These are phyloP conservation scores for Lophiostoma macrostomum DNA, from an alignment of 495 filamentous ascomycete genomes.

Conservation along the genomic window DNA sequence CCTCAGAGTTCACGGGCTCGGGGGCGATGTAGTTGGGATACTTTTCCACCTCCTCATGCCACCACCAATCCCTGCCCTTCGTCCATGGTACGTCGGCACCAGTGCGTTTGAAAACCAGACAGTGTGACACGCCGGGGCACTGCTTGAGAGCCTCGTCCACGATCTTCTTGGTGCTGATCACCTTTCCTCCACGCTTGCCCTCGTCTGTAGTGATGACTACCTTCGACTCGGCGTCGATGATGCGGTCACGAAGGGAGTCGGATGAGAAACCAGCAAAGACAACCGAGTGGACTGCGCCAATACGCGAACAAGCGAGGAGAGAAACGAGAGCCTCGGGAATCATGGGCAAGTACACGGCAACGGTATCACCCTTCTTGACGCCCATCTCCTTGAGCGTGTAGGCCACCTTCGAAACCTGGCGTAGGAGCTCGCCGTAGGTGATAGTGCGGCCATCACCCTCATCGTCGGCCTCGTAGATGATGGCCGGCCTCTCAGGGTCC, in stretches of 20 bases:
- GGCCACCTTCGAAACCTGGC: slow-evolving; percentile 83
- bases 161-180: slow-evolving; percentile 98
- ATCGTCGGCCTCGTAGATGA: slow-evolving; percentile 99
- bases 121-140: slow-evolving; percentile 83
- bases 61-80: slow-evolving; percentile 87
- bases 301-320: slow-evolving; percentile 85
- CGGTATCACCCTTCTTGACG: slow-evolving; percentile 95
- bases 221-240: slow-evolving; percentile 82
- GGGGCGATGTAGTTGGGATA: slow-evolving; percentile 87
- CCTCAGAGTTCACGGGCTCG: slow-evolving; percentile 84
- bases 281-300: slow-evolving; percentile 96
- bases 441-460: slow-evolving; percentile 80
- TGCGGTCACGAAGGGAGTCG: slow-evolving; percentile 93
- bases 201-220: slow-evolving; percentile 96
- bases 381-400: slow-evolving; percentile 89
- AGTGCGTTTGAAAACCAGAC: slow-evolving; percentile 92
- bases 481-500: slow-evolving; percentile 85
- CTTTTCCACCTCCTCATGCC: slow-evolving; percentile 97
- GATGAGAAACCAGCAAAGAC: slow-evolving; percentile 98
- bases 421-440: slow-evolving; percentile 89
- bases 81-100: slow-evolving; percentile 92
- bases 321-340: slow-evolving; percentile 92
- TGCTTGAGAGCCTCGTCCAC: slow-evolving; percentile 97
- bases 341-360: slow-evolving; percentile 98
- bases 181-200: slow-evolving; percentile 94